A percentile compares a stretch with the other conserved stretches of the same genome.
Evolutionary conservation across 140 eudicot genomes (phyloP).

Genomic region (Ambrosia hybrid): DNA sequence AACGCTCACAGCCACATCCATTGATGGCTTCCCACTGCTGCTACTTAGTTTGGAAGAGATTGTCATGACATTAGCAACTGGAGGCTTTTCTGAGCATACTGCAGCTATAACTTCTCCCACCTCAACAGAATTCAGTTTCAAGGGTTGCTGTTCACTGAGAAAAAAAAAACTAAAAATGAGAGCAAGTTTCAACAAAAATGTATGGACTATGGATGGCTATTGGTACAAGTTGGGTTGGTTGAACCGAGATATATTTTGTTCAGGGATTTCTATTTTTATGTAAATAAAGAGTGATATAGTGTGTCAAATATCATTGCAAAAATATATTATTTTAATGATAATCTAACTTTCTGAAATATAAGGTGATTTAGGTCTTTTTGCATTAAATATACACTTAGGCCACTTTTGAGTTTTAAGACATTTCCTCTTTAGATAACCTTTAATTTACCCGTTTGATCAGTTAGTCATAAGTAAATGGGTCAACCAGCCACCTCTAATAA

Average conservation of each 20-base stretch:
- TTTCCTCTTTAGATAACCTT: background rate
- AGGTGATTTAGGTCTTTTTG: background rate
- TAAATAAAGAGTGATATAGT: background rate
- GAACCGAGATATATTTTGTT: background rate
- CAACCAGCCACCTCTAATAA: background rate
- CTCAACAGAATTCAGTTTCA: slow-evolving; percentile 75
- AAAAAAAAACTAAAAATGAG: slow-evolving; percentile 28
- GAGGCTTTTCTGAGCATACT: slow-evolving; percentile 80
- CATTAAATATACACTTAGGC: background rate
- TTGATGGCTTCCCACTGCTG: slow-evolving; percentile 83
- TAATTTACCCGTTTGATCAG: background rate
- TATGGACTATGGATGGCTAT: background rate
- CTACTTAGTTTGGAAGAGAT: slow-evolving; percentile 73
- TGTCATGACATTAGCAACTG: slow-evolving; percentile 55
- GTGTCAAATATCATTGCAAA: background rate
- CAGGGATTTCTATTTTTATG: background rate
- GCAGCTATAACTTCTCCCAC: slow-evolving; percentile 95
- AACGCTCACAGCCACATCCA: slow-evolving; percentile 99
- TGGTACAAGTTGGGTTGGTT: background rate
- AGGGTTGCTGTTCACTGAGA: slow-evolving; percentile 94
- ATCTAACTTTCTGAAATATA: background rate
- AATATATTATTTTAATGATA: background rate
- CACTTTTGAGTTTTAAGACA: background rate
- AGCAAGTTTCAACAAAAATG: slow-evolving; percentile 17
- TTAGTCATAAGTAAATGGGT: background rate